Base-by-base conservation (phyloP, 345 rosid genomes). In the Psidium guajava region DNA sequence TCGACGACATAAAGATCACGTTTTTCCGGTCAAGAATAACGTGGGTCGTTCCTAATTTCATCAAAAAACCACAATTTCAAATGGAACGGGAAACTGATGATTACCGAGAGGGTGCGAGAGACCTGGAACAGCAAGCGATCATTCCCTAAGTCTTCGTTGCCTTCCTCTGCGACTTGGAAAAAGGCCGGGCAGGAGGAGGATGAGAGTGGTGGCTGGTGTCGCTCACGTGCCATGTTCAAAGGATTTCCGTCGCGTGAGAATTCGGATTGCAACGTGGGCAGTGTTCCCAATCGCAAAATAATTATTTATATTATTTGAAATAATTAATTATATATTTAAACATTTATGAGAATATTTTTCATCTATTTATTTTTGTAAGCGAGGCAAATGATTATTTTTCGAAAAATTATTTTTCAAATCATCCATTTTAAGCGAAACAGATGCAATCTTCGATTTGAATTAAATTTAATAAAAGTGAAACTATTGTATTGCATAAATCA, bases 51-150 rank as follows among this genome's bases (percentile, higher is more conserved):
- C 77, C 2, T 8, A 32, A 21, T 69, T 32, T 18, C 47, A 36
- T 22, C 24, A 20, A 40, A 64, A 36, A 49, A 11, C 51, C 12
- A 2, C 2, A 49, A 49, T 49, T 49, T 49, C 12, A 49, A 49
- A 49, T 11, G 13, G 51, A 49, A 49, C 51, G 51, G 25, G 55
- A 13, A 49, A 28, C 7, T 16, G 24, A 15, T 0, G 24, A 18
- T 52, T 25, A 77, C 83, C 86, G 57, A 20, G 44, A 36, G 42
- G 21, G 47, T 9, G 69, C 28, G 59, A 74, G 83, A 12, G 86
- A 75, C 50, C 82, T 12, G 59, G 74, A 53, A 82, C 87, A 84
- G 84, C 82, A 56, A 80, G 87, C 54, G 27, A 89, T 22, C 90
- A 89, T 87, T 83, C 87, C 80, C 22, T 11, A 18, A 28, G 42